These are phyloP conservation scores for Globisporangium lucens DNA, from an alignment of 352 stramenopile genomes.

Conservation along the genomic window DNA sequence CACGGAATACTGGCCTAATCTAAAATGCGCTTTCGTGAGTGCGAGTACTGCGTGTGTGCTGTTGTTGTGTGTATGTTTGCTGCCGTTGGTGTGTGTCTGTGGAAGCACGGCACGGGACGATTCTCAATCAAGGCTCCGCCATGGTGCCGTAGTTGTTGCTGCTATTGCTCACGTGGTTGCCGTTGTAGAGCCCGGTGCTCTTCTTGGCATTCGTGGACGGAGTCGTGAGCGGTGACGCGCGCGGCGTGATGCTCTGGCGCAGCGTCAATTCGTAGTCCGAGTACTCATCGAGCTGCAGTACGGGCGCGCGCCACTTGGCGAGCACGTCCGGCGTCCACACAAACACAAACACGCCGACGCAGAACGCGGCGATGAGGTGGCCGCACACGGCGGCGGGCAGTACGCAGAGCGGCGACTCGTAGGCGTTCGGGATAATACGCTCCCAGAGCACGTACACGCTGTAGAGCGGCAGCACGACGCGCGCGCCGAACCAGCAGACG, in stretches of 20 bases:
- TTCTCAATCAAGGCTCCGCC: constrained; percentile 2
- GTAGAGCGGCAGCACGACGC: constrained; percentile 77
- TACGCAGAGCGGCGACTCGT: constrained; percentile 47
- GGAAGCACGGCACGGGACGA: neutral
- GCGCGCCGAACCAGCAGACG: constrained; percentile 70
- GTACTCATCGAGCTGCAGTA: constrained; percentile 73
- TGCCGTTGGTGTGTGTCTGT: neutral
- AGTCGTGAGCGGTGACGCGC: constrained; percentile 45
- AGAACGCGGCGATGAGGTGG: constrained; percentile 80
- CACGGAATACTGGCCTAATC: neutral
- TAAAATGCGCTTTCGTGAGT: neutral
- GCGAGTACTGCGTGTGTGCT: neutral
- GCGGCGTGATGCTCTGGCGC: constrained; percentile 71
- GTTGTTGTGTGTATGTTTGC: neutral
- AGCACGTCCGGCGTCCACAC: constrained; percentile 81
- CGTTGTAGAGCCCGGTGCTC: constrained; percentile 7
- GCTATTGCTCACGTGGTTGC: constrained; percentile 18
- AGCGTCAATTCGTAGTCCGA: constrained; percentile 75
- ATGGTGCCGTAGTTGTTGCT: constrained; percentile 39
- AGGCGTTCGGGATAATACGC: constrained; percentile 52
- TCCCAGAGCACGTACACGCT: constrained; percentile 78
- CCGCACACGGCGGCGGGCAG: constrained; percentile 66
- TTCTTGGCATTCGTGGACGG: neutral
- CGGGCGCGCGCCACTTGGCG: constrained; percentile 64
- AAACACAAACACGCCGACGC: constrained; percentile 78